Percentiles rank a stretch among this genome's conserved stretches.
Conservation (phyloP, 148 eudicot species). For the Camellia sinensis region DNA sequence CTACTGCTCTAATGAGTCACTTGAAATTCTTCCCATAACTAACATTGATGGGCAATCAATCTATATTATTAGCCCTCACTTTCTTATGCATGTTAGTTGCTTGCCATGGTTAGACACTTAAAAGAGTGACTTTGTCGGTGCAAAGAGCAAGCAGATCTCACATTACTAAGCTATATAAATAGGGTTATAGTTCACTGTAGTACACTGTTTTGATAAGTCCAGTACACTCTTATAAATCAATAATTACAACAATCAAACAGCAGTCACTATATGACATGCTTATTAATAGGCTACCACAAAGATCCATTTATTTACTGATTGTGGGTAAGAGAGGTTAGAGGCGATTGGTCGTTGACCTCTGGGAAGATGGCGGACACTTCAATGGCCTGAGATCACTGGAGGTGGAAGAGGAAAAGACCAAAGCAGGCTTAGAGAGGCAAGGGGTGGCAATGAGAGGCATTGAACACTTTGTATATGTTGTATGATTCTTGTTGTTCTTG, state of each 20-base stretch:
- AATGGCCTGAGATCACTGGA: too few species aligned
- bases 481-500: too few species aligned
- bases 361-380: too few species aligned
- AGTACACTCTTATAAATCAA: background rate
- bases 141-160: background rate
- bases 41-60: background rate
- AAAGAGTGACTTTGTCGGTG: background rate
- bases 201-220: background rate
- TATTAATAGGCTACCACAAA: background rate
- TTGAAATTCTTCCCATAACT: background rate
- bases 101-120: background rate
- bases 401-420: too few species aligned
- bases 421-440: too few species aligned
- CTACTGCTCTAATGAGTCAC: background rate
- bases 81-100: background rate
- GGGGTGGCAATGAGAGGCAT: too few species aligned
- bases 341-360: too few species aligned
- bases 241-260: background rate
- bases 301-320: background rate
- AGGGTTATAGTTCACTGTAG: background rate
- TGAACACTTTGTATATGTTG: too few species aligned
- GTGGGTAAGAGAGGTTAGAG: too few species aligned
- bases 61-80: background rate
- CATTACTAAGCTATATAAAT: background rate
- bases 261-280: background rate